Percentiles rank a stretch among this genome's conserved stretches.
Conservation (phyloP, 108 stramenopile species). For the Cyclotella cryptica region DNA sequence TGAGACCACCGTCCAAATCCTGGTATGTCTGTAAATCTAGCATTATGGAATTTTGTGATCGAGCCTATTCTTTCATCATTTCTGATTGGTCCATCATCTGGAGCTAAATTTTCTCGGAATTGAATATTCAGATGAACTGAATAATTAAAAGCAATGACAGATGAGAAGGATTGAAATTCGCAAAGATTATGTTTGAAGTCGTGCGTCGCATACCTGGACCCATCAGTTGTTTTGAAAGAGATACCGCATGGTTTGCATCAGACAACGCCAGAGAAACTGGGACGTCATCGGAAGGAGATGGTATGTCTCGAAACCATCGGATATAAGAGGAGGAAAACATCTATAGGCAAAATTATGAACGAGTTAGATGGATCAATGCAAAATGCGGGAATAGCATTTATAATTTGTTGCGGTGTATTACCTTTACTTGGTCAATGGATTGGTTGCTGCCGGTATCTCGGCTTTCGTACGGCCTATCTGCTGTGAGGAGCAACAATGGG, state of each 20-base stretch:
- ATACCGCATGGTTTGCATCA: conserved; percentile 87
- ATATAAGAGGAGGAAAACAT: conserved; percentile 78
- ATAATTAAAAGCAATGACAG: background rate
- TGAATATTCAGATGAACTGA: conserved; percentile 92
- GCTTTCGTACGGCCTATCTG: conserved; percentile 93
- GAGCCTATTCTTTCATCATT: conserved; percentile 72
- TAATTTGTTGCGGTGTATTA: background rate
- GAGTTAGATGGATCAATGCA: background rate
- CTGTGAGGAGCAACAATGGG: conserved; percentile 88
- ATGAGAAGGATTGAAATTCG: background rate
- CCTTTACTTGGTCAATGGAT: conserved; percentile 90
- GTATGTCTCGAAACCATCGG: conserved; percentile 89
- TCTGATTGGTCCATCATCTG: conserved; percentile 85
- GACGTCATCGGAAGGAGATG: conserved; percentile 85
- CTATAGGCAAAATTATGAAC: conserved; percentile 13
- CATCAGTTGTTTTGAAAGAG: conserved; percentile 50
- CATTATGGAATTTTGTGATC: conserved; percentile 61
- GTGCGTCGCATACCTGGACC: conserved; percentile 56
- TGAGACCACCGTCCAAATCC: conserved; percentile 73
- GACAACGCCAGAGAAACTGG: conserved; percentile 78
- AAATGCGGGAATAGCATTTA: background rate
- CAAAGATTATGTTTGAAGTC: background rate
- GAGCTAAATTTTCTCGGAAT: conserved; percentile 94
- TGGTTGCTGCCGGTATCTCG: conserved; percentile 92
- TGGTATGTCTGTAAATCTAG: conserved; percentile 80